These are phyloP conservation scores for Puccinia novopanici DNA, from an alignment of 1,284 basidiomycete genomes.

Conservation along the genomic window DNA sequence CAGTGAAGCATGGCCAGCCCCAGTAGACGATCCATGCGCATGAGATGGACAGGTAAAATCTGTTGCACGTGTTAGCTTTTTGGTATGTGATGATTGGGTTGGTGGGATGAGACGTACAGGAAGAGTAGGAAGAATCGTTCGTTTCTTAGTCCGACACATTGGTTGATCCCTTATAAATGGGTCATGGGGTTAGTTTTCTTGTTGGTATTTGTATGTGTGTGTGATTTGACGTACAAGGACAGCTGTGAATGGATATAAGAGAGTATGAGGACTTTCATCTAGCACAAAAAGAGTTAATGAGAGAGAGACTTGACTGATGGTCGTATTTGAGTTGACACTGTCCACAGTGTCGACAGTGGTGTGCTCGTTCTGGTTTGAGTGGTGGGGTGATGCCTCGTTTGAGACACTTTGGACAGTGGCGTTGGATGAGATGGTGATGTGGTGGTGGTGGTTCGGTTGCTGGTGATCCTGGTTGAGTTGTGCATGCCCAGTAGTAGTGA, in stretches of 20 bases:
- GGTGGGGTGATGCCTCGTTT: slow-evolving; percentile 63
- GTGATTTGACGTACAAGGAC: slow-evolving; percentile 55
- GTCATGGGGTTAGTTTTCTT: slow-evolving; percentile 54
- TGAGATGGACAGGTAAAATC: slow-evolving; percentile 54
- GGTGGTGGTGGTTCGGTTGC: slow-evolving; percentile 2
- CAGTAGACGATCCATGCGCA: slow-evolving; percentile 52
- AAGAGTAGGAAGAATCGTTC: slow-evolving; percentile 95
- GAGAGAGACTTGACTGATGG: slow-evolving; percentile 66
- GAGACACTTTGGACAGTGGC: slow-evolving; percentile 69
- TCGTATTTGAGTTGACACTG: slow-evolving; percentile 90
- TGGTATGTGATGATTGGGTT: neutral
- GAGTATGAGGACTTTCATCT: neutral
- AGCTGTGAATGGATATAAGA: too few relatives aligned
- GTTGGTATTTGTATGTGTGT: slow-evolving; percentile 54
- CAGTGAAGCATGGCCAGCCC: slow-evolving; percentile 53
- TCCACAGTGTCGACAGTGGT: slow-evolving; percentile 92
- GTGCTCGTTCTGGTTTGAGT: slow-evolving; percentile 72
- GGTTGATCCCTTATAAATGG: slow-evolving; percentile 78
- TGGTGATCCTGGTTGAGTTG: slow-evolving; percentile 5
- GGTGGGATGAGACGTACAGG: slow-evolving; percentile 65
- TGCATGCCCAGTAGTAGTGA: slow-evolving; percentile 28
- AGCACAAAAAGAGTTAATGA: neutral
- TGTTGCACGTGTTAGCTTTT: neutral
- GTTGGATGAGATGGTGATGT: slow-evolving; percentile 54
- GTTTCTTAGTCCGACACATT: slow-evolving; percentile 92